These are phyloP conservation scores for Jackrogersella multiformis DNA, from an alignment of 495 filamentous ascomycete species.

Conservation along the genomic window DNA sequence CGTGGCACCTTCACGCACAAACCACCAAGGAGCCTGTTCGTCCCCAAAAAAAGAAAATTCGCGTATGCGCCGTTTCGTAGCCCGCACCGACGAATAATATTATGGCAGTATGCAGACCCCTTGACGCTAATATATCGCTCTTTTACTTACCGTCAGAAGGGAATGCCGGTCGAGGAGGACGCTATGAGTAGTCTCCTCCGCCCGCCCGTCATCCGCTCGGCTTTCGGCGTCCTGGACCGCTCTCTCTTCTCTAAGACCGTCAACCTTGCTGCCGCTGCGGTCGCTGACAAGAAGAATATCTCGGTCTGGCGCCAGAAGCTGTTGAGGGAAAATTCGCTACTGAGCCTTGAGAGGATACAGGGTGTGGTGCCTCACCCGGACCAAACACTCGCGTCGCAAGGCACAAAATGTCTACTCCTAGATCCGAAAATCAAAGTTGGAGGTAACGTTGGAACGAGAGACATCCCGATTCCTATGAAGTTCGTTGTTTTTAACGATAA, in stretches of 20 bases:
- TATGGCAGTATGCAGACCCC: slow-evolving; percentile 29
- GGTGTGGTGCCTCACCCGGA: slow-evolving; percentile 65
- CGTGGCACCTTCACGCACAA: slow-evolving; percentile 11
- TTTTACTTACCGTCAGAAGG: slow-evolving; percentile 14
- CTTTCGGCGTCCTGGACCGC: slow-evolving; percentile 76
- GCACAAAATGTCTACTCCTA: slow-evolving; percentile 78
- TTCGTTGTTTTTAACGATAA: slow-evolving; percentile 14
- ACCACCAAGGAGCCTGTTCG: slow-evolving; percentile 10
- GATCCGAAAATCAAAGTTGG: slow-evolving; percentile 71
- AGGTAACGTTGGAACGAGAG: slow-evolving; percentile 58
- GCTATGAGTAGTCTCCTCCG: slow-evolving; percentile 65
- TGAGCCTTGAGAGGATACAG: slow-evolving; percentile 62
- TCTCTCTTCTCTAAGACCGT: slow-evolving; percentile 81
- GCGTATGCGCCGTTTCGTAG: background rate
- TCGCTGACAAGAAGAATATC: slow-evolving; percentile 77
- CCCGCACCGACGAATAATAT: slow-evolving; percentile 1
- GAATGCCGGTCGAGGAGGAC: slow-evolving; percentile 25
- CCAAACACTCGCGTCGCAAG: slow-evolving; percentile 60
- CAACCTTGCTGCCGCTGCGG: slow-evolving; percentile 77
- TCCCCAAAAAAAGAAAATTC: background rate
- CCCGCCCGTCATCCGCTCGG: slow-evolving; percentile 79
- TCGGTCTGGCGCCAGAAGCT: slow-evolving; percentile 70
- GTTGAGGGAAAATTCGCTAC: slow-evolving; percentile 63
- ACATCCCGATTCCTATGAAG: slow-evolving; percentile 9
- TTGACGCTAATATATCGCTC: background rate